These are phyloP conservation scores for Cruciata laevipes DNA, from an alignment of 257 asterid species.

Conservation along the genomic window DNA sequence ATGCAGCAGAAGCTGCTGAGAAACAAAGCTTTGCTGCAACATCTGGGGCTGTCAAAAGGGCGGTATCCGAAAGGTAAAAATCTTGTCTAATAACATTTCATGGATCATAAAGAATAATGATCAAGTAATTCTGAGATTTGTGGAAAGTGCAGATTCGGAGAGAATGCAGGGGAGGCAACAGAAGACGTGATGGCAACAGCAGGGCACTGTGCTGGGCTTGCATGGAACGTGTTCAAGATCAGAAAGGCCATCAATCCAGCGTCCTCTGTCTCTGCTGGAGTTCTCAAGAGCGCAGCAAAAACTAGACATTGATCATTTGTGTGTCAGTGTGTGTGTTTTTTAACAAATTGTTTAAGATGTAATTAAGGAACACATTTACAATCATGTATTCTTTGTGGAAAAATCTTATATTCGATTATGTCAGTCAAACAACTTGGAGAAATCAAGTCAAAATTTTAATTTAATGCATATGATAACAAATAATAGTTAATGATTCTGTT, in stretches of 20 bases:
- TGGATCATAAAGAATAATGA: too few species aligned
- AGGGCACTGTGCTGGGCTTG: slow-evolving; percentile 66
- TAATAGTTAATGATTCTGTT: too few species aligned
- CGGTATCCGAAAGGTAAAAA: slow-evolving; percentile 45
- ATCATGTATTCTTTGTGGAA: too few species aligned
- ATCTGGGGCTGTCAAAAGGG: slow-evolving; percentile 63
- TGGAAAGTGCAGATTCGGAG: slow-evolving; percentile 50
- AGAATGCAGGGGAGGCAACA: slow-evolving; percentile 78
- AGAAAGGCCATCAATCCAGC: slow-evolving; percentile 71
- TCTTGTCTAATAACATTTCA: background rate
- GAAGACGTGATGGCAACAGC: slow-evolving; percentile 61
- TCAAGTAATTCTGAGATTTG: background rate
- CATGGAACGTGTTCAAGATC: slow-evolving; percentile 77
- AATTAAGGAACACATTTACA: too few species aligned
- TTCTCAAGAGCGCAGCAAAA: slow-evolving; percentile 38
- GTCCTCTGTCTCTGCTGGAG: slow-evolving; percentile 36
- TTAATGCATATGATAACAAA: too few species aligned
- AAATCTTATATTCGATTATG: too few species aligned
- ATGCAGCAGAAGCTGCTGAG: slow-evolving; percentile 91
- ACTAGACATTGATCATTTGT: background rate
- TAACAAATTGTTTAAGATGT: too few species aligned
- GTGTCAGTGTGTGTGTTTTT: background rate
- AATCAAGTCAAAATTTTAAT: too few species aligned
- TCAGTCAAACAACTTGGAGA: too few species aligned
- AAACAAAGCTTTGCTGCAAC: slow-evolving; percentile 62